phyloP scores from a whole-genome alignment of 2,329 filamentous ascomycete species.

The Rhynchosporium agropyri region DNA sequence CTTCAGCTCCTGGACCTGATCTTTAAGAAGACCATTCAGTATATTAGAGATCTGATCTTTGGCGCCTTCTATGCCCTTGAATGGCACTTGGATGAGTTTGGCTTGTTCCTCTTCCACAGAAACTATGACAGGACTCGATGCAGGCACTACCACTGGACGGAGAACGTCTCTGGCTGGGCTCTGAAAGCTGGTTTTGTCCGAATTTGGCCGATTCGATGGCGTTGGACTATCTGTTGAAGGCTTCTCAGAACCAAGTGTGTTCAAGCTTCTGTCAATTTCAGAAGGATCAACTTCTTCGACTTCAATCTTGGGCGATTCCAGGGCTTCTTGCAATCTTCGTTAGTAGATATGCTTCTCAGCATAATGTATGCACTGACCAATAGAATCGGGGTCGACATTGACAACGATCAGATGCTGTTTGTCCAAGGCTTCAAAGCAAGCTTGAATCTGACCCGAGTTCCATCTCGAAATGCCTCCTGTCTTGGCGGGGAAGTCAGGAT shows the following conservation, averaged over 20 bases:
- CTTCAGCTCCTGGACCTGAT: conserved; percentile 1
- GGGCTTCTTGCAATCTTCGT: not conserved
- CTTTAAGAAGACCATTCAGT: not conserved
- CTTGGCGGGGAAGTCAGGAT: conserved; percentile 11
- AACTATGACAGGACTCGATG: not conserved
- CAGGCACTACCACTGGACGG: no score
- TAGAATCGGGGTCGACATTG: conserved; percentile 4
- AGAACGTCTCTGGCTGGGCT: not conserved
- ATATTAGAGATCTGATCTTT: not conserved
- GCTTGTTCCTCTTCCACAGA: not conserved
- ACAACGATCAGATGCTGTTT: conserved; percentile 13
- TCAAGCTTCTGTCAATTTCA: not conserved
- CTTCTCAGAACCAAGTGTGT: not conserved
- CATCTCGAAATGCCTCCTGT: conserved; percentile 20
- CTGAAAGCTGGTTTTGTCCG: not conserved
- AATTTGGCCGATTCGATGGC: not conserved
- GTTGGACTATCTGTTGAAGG: not conserved
- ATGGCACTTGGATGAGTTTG: not conserved
- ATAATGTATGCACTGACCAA: not conserved
- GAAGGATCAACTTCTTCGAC: not conserved
- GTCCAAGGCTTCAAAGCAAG: conserved; percentile 18
- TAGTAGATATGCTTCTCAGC: not conserved
- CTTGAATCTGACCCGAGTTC: conserved; percentile 12
- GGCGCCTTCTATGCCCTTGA: not conserved
- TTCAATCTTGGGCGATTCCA: not conserved